phyloP scores from a whole-genome alignment of 2,329 filamentous ascomycete genomes.

The Emmonsia crescens region DNA sequence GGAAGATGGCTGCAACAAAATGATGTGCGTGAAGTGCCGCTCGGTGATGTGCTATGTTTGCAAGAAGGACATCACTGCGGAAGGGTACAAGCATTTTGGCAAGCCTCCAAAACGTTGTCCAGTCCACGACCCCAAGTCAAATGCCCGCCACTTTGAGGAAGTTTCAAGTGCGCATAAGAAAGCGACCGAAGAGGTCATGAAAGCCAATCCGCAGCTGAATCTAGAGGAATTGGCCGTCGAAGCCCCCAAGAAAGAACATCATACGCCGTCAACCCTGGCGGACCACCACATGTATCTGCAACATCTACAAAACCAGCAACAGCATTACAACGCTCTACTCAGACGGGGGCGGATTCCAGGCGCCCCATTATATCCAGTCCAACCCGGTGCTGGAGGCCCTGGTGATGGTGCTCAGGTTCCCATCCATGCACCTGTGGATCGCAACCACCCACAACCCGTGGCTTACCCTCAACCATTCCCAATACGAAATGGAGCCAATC shows the following conservation, averaged over 20 bases:
- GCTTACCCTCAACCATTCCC: neutral
- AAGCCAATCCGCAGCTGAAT: constrained; percentile 52
- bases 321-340: neutral
- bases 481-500: neutral
- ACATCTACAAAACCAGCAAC: neutral
- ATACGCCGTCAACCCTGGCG: neutral
- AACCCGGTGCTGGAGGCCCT: neutral
- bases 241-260: constrained; percentile 22
- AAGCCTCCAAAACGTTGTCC: constrained; percentile 39
- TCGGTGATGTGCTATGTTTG: constrained; percentile 49
- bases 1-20: constrained; percentile 70
- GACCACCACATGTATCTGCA: neutral
- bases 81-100: constrained; percentile 59
- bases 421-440: neutral
- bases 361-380: neutral
- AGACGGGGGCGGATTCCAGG: neutral
- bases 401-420: neutral
- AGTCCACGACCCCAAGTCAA: constrained; percentile 50
- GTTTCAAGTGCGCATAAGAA: constrained; percentile 51
- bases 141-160: constrained; percentile 51
- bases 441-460: neutral
- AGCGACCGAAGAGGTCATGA: constrained; percentile 44
- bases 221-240: constrained; percentile 49
- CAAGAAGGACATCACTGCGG: constrained; percentile 48
- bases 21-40: constrained; percentile 55